Evolutionary conservation across 257 asterid genomes (phyloP), one percentile per base, ranked within the genome.

Genomic region (Nicotiana tomentosiformis): DNA sequence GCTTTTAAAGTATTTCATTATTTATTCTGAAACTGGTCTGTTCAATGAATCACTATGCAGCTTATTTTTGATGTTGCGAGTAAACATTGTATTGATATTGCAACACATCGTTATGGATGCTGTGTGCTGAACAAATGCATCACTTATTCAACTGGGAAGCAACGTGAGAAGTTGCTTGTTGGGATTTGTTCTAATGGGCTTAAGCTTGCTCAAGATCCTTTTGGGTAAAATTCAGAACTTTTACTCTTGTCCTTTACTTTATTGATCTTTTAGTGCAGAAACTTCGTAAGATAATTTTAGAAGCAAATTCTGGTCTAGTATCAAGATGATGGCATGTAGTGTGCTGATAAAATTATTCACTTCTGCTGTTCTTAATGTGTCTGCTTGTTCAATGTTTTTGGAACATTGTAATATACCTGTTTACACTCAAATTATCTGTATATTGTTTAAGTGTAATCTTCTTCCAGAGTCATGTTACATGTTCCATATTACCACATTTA

Each of bases 181-280:
- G 91, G 88, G 87, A 90, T 94, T 66, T 88, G 92, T 14, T 86
- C 88, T 69, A 91, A 93, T 62, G 97, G 93, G 12, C 91, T 91
- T 85, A 84, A 87, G 80, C 98, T 95, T 77, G 92, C 99, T 78
- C 98, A 94, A 86, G 97, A 95, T 92, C 92, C 96, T 83, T 95
- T 66, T 78, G 99, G 99, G 99, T 95, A 94, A 79, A 61, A 11
- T 61, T 67, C 55, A 51, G 14, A 80, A 69, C 39, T 35, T 10
- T 14, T 51, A 4, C 12, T 46, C 29, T 69, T 60, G 37, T 72
- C 8, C 79, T 49, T 74, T 72, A 72, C 37, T 70, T 70, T 12
- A 6, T 70, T 74, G 39, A 49, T 74, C 39, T 23, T 23, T 23
- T 14, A 72, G 20, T 20, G 8, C 37, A 20, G 20, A 72, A 26